Evolutionary conservation across 306 rosid genomes (phyloP), one percentile per base, ranked within the genome.

Genomic region (Cercis canadensis): DNA sequence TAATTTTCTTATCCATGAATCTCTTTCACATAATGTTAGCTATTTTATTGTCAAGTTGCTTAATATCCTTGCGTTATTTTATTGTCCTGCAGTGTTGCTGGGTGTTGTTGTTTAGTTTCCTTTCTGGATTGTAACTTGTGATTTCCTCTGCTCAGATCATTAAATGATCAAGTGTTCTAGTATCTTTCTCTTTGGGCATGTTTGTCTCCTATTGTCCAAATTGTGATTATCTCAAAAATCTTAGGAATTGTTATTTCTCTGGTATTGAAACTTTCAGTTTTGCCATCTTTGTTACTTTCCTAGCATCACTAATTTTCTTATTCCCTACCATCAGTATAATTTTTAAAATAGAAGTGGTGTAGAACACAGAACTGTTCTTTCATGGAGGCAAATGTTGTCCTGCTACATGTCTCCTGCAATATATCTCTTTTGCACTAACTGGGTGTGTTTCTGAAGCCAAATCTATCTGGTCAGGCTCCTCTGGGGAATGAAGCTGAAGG

Each of bases 401-500:
- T 73, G 57, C 59, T 49, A 37, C 34, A 58, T 71, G 57, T 37
- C 24, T 53, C 19, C 29, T 67, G 54, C 52, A 16, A 33, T 60
- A 31, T 45, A n/a, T 51, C 57, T 70, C 69, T 41, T 53, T 74
- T 70, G 62, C 53, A 69, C 55, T 72, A 49, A 36, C 24, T 66
- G 43, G 34, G 9, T 36, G 13, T 67, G 19, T 62, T 55, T 73
- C 73, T 54, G 54, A 65, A 68, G 80, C 63, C 78, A 18, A 83
- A 80, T 83, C 75, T 53, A 75, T 78, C 67, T 41, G 79, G 78
- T 72, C 81, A 80, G 83, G 79, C 86, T 81, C 73, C 80, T 24
- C 83, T 67, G 46, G 91, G 96, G 69, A 91, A 78, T 74, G 97
- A 73, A 80, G 36, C 85, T 58, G 89, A 70, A 52, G 83, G 83